Conservation (phyloP, 2,329 filamentous ascomycete genomes). For the Apiospora saccharicola region DNA sequence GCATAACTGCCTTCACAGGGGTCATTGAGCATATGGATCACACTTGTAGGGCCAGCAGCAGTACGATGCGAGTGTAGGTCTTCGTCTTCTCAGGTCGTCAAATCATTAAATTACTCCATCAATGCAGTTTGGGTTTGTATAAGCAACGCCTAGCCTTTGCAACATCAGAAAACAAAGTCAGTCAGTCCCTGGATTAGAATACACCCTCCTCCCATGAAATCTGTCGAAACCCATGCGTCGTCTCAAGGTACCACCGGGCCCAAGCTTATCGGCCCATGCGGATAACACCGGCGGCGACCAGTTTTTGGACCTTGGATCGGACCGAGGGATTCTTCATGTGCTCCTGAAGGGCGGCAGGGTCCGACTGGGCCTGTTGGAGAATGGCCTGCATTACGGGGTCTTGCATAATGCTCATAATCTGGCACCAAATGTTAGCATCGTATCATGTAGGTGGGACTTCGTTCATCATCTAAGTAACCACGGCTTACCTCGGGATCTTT, state of each 20-base stretch:
- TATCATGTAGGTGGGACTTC: constrained; percentile 11
- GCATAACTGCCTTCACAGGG: background rate
- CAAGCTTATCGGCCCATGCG: constrained; percentile 64
- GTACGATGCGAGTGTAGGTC: background rate
- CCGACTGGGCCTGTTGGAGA: constrained; percentile 92
- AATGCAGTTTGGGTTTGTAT: constrained; percentile 14
- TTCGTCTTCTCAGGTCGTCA: constrained; percentile 10
- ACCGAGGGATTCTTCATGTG: constrained; percentile 95
- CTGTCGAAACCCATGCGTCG: constrained; percentile 26
- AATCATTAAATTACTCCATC: constrained; percentile 25
- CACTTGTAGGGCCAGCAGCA: background rate
- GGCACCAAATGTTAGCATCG: constrained; percentile 37
- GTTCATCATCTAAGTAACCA: background rate
- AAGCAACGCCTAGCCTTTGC: constrained; percentile 21
- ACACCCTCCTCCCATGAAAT: constrained; percentile 15
- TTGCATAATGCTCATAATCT: constrained; percentile 89
- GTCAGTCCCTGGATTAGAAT: constrained; percentile 22
- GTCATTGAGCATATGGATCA: background rate
- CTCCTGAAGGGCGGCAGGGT: constrained; percentile 91
- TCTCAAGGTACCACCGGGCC: background rate
- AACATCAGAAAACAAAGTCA: constrained; percentile 15
- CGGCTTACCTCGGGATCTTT: constrained; percentile 84
- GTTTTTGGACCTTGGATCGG: constrained; percentile 88
- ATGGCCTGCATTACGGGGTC: constrained; percentile 99
- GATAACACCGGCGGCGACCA: constrained; percentile 92